Conservation (phyloP, 768 basidiomycete genomes). For the Scleroderma bovista region DNA sequence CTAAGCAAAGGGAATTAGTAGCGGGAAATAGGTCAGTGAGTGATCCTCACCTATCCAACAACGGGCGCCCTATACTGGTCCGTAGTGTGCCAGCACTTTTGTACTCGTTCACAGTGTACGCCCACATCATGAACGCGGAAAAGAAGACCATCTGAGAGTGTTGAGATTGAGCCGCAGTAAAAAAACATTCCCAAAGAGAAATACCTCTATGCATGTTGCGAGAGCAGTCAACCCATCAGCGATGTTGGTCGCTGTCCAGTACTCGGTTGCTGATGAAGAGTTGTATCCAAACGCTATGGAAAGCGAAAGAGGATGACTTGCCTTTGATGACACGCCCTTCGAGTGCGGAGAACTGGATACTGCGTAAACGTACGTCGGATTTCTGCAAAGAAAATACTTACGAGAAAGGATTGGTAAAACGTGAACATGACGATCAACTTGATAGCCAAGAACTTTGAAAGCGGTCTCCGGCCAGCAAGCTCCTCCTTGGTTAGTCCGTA, state of each 20-base stretch:
- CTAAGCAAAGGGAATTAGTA: constrained; percentile 21
- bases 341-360: constrained; percentile 54
- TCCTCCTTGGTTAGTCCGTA: constrained; percentile 80
- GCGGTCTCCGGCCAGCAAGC: constrained; percentile 66
- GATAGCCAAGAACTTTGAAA: constrained; percentile 83
- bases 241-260: constrained; percentile 83
- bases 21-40: neutral
- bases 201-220: constrained; percentile 77
- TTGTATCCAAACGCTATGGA: neutral
- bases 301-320: constrained; percentile 15
- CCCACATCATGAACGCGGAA: constrained; percentile 74
- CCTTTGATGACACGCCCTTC: constrained; percentile 67
- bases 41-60: constrained; percentile 51
- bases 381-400: constrained; percentile 29
- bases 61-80: constrained; percentile 61
- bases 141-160: constrained; percentile 75
- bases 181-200: neutral
- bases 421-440: constrained; percentile 86
- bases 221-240: constrained; percentile 81
- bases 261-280: constrained; percentile 49
- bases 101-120: constrained; percentile 73
- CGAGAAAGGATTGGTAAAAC: constrained; percentile 80
- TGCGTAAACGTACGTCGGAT: neutral
- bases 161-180: constrained; percentile 3
- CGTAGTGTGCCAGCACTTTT: constrained; percentile 33